Evolutionary conservation across 1,284 basidiomycete genomes (phyloP), one percentile per base, ranked within the genome.

Genomic region (Wallemia ichthyophaga): DNA sequence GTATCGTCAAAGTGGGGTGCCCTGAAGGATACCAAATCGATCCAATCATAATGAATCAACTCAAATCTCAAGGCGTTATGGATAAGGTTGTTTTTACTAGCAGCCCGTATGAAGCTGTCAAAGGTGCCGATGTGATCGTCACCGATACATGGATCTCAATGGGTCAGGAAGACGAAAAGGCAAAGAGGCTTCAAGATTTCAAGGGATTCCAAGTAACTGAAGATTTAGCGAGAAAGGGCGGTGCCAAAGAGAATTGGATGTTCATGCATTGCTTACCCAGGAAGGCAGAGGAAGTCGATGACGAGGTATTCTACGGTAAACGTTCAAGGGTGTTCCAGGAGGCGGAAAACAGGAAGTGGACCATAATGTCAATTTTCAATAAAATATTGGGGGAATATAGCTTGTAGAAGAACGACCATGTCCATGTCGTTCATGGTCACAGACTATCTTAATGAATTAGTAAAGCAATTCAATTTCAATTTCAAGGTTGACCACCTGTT

Each of bases 61-160:
- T 91, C 58, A 73, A 79, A 65, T 73, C 84, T 1, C 78, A 72
- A 5, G 83, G 82, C 65, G 80, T 82, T 62, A 75, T 79, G 62
- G 72, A 73, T 57, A 64, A 67, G 28, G 84, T 91, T 58, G 75
- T 73, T 67, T 86, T 85, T 83, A 77, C 77, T 23, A 73, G 73
- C 26, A 80, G 85, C 65, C 91, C 94, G 0, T 75, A 74, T 37
- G 85, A 88, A 66, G 92, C 94, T 0, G 82, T 96, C 15, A 71
- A 81, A 17, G 82, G 81, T 57, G 92, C 94, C 19, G 88, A 96
- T 68, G 78, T 96, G 23, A 83, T 98, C 58, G 79, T 95, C 23
- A 98, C 94, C 1, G 89, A 95, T 70, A 95, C 89, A 1, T 95
- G 89, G 87, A 89, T 98, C 65, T 92, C 87, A 2, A 98, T 98